A percentile compares a stretch with the other conserved stretches of the same genome.
phyloP scores from a whole-genome alignment of 1,284 basidiomycete genomes.

The Fomitopsis pinicola region DNA sequence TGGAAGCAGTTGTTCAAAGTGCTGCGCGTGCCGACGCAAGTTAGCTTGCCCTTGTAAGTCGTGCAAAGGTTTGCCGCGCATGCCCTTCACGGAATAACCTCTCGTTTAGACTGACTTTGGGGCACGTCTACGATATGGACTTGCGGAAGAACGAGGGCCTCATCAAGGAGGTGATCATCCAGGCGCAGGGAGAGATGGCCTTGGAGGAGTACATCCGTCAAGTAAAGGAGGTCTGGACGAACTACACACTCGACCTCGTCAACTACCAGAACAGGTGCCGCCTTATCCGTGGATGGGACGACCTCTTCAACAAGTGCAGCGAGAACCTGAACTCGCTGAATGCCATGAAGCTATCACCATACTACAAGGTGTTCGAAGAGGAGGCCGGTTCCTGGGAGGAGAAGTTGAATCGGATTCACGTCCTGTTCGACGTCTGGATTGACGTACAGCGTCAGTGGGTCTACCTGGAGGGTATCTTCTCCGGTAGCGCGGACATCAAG shows the following conservation, averaged over 20 bases:
- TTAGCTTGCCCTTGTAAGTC: conserved; percentile 65
- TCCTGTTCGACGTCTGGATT: conserved; percentile 98
- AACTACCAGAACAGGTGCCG: conserved; percentile 99
- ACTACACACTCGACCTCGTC: conserved; percentile 92
- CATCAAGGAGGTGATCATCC: conserved; percentile 93
- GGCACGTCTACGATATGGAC: conserved; percentile 96
- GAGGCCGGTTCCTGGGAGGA: conserved; percentile 94
- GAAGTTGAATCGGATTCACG: conserved; percentile 91
- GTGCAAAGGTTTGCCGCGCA: neutral
- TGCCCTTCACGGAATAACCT: neutral
- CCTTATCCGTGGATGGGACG: conserved; percentile 96
- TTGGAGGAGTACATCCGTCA: conserved; percentile 92
- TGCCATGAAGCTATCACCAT: conserved; percentile 97
- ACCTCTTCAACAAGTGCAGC: conserved; percentile 93
- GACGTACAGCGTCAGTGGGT: conserved; percentile 99
- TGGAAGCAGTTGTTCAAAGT: conserved; percentile 98
- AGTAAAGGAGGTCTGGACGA: conserved; percentile 97
- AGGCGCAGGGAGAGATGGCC: conserved; percentile 99
- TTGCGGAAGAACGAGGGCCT: conserved; percentile 87
- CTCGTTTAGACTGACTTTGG: conserved; percentile 80
- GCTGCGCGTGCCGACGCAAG: conserved; percentile 65
- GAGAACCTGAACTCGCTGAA: conserved; percentile 95
- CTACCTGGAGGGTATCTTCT: conserved; percentile 98
- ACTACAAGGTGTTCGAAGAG: conserved; percentile 96
- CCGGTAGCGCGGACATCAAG: conserved; percentile 98